Base-by-base conservation (phyloP, 352 stramenopile genomes). In the Phytophthora sp. region DNA sequence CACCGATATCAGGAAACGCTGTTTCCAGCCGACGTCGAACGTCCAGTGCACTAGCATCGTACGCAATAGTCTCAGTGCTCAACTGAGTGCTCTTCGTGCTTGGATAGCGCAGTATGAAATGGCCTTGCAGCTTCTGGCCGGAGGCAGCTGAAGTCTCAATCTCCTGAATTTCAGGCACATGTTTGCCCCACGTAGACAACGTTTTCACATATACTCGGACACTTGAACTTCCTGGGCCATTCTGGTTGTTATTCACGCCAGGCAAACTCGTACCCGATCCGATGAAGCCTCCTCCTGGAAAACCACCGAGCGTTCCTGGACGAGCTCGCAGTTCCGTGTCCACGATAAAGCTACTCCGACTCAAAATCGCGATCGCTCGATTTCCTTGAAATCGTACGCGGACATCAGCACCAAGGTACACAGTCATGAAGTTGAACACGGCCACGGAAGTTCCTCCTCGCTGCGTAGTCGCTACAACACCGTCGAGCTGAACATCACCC, bases 361-460 rank as follows among this genome's bases (percentile, higher is more conserved):
- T 98, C 24, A 98, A 63, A 50, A 99, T 83, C 2, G 78, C 84
- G 46, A 99, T 70, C 1, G 96, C 87, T 43, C 93, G 77, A 26
- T 84, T 82, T 13, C 97, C 96, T 38, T 89, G 84, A 10, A 98
- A 75, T 7, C 82, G 81, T 5, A 99, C 76, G 11, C 72, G 75
- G 0, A 98, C 93, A 32, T 89, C 74, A 17, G 60, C 53, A 13
- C 81, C 82, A 26, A 99, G 76, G 63, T 95, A 94, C 23, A 99
- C 88, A 7, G 81, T 97, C 71, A 99, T 92, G 62, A 99, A 99
- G 53, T 97, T 97, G 76, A 98, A 99, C 1, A 99, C 69, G 0
- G 95, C 95, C 54, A 98, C 92, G 13, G 93, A 85, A 1, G 92
- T 98, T 2, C 89, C 59, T 4, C 45, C 91, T 37, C 82, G 74